Conservation (phyloP, 805 yeast genomes). For the Ogataea zsoltii region DNA sequence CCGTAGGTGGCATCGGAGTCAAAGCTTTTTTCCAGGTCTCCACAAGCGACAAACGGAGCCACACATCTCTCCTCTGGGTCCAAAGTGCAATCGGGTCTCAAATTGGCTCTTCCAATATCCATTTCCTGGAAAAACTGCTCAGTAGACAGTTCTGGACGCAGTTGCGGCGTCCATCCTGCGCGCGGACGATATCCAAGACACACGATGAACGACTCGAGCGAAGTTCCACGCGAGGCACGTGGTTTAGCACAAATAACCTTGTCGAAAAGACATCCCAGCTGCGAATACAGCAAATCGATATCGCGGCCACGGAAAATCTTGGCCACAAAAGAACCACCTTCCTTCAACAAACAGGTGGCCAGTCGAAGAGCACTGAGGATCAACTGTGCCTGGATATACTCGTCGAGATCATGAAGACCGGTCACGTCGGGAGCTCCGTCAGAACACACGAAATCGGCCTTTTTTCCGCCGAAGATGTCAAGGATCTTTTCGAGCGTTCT, state of each 20-base stretch:
- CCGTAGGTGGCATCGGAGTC: slow-evolving; percentile 96
- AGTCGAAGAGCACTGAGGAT: slow-evolving; percentile 88
- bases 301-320: slow-evolving; percentile 96
- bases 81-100: slow-evolving; percentile 48
- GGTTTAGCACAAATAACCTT: slow-evolving; percentile 95
- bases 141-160: slow-evolving; percentile 55
- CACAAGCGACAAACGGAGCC: slow-evolving; percentile 95
- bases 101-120: slow-evolving; percentile 54
- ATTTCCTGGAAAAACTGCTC: slow-evolving; percentile 77
- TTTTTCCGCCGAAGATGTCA: slow-evolving; percentile 83
- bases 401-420: slow-evolving; percentile 94
- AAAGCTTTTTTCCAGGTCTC: slow-evolving; percentile 72
- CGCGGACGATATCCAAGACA: slow-evolving; percentile 88
- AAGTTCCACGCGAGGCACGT: slow-evolving; percentile 90
- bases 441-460: slow-evolving; percentile 93
- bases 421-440: slow-evolving; percentile 99
- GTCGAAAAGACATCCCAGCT: slow-evolving; percentile 81
- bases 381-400: slow-evolving; percentile 93
- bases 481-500: slow-evolving; percentile 74
- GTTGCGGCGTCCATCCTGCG: slow-evolving; percentile 75
- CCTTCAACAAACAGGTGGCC: slow-evolving; percentile 83
- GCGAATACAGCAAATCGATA: slow-evolving; percentile 91
- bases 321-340: slow-evolving; percentile 94
- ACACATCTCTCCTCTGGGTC: slow-evolving; percentile 66
- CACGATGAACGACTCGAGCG: slow-evolving; percentile 90